Evolutionary conservation across 345 rosid species (phyloP).

Genomic region (Aethionema arabicum): DNA sequence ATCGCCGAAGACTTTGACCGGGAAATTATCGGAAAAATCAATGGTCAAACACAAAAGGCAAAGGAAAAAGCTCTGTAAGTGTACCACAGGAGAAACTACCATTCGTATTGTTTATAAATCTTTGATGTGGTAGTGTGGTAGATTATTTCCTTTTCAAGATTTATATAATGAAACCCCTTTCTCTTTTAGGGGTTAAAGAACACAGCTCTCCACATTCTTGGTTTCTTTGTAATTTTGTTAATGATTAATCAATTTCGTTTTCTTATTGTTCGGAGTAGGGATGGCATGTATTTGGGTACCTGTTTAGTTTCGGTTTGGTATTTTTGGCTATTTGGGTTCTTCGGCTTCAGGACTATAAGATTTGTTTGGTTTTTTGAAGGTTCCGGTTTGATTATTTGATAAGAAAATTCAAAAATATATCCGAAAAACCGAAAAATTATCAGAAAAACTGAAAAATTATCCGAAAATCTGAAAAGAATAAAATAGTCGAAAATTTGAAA

Average conservation of each 20-base stretch:
- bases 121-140: slow-evolving; percentile 20
- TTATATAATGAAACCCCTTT: not conserved
- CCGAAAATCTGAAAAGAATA: too few relatives aligned
- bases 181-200: not conserved
- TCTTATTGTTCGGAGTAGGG: too few relatives aligned
- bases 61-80: slow-evolving; percentile 5
- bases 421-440: too few relatives aligned
- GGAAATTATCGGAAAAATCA: slow-evolving; percentile 2
- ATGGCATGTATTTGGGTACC: too few relatives aligned
- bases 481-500: too few relatives aligned
- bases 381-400: too few relatives aligned
- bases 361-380: too few relatives aligned
- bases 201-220: slow-evolving; percentile 24
- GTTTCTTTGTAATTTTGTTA: slow-evolving; percentile 35
- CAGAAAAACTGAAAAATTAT: too few relatives aligned
- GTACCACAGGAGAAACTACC: slow-evolving; percentile 30
- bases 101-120: slow-evolving; percentile 31
- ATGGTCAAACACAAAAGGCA: not conserved
- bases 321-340: too few relatives aligned
- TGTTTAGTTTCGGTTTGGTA: too few relatives aligned
- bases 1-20: not conserved
- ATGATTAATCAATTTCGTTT: slow-evolving; percentile 19
- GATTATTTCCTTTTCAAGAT: slow-evolving; percentile 26
- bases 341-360: too few relatives aligned
- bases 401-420: too few relatives aligned